phyloP scores from a whole-genome alignment of 2,329 filamentous ascomycete genomes.

The Phaeosphaeria sp. region DNA sequence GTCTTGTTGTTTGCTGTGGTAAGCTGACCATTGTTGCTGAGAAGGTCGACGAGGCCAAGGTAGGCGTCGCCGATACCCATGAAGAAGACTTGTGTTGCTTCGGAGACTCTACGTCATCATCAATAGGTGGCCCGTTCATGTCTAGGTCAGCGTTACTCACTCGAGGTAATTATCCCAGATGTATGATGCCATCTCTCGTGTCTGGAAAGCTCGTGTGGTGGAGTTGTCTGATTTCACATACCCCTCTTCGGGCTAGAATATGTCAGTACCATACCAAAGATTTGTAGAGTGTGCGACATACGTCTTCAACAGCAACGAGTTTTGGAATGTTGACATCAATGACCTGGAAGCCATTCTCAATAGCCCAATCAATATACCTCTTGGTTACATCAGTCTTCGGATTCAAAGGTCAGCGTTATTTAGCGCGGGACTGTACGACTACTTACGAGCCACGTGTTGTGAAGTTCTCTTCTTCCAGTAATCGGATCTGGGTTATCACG shows the following conservation, averaged over 20 bases:
- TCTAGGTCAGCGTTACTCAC: conserved; percentile 43
- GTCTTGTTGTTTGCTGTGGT: neutral
- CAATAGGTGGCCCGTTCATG: conserved; percentile 6
- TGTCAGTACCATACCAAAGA: conserved; percentile 5
- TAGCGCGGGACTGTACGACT: conserved; percentile 33
- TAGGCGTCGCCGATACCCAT: conserved; percentile 92
- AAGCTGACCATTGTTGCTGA: conserved; percentile 73
- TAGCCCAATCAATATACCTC: conserved; percentile 84
- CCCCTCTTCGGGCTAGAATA: conserved; percentile 56
- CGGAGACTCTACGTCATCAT: conserved; percentile 54
- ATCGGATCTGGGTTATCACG: conserved; percentile 52
- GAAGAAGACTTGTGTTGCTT: conserved; percentile 78
- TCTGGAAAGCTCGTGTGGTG: conserved; percentile 51
- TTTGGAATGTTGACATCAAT: conserved; percentile 92
- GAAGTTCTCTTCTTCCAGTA: conserved; percentile 76
- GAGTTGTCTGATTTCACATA: conserved; percentile 4
- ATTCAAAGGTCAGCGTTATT: conserved; percentile 51
- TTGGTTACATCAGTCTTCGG: conserved; percentile 79
- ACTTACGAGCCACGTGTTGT: conserved; percentile 88
- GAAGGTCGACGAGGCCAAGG: conserved; percentile 78
- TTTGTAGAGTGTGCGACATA: conserved; percentile 42
- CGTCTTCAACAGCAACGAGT: conserved; percentile 71
- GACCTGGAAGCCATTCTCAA: conserved; percentile 77
- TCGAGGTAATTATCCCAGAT: conserved; percentile 98
- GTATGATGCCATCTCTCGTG: conserved; percentile 79